These are phyloP conservation scores for Claviceps purpurea DNA, from an alignment of 2,329 filamentous ascomycete genomes.

Conservation along the genomic window DNA sequence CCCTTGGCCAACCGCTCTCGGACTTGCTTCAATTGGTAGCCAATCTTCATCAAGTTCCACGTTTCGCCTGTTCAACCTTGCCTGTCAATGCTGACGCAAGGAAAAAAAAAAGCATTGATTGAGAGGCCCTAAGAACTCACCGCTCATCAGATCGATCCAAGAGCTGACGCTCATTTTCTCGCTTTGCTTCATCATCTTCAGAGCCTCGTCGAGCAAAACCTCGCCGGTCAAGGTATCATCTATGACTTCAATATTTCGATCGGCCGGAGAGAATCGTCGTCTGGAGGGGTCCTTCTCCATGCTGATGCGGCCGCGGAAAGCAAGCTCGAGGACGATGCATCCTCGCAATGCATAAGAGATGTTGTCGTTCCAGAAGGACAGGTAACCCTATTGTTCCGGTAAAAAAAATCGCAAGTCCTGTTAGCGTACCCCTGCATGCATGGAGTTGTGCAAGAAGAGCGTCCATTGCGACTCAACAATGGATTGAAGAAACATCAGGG, in stretches of 20 bases:
- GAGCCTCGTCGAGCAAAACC: constrained; percentile 88
- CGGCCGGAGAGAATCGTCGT: constrained; percentile 81
- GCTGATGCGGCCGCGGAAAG: constrained; percentile 88
- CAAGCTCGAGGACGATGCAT: constrained; percentile 95
- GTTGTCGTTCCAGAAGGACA: constrained; percentile 99
- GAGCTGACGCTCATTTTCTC: constrained; percentile 99
- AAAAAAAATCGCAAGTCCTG: constrained; percentile 2
- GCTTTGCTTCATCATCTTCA: constrained; percentile 99
- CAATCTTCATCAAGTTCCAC: constrained; percentile 99
- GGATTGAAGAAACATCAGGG: neutral
- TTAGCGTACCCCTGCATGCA: neutral
- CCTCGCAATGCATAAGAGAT: constrained; percentile 95
- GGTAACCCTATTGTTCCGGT: constrained; percentile 56
- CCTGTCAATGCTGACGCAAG: neutral
- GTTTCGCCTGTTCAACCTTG: constrained; percentile 60
- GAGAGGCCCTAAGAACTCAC: constrained; percentile 36
- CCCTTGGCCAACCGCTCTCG: constrained; percentile 95
- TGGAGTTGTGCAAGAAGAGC: neutral
- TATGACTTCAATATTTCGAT: constrained; percentile 90
- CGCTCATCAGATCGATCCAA: constrained; percentile 98
- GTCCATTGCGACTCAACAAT: neutral
- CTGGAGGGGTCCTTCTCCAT: constrained; percentile 96
- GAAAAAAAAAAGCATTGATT: no score
- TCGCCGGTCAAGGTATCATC: constrained; percentile 95
- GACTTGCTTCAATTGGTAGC: constrained; percentile 98